phyloP scores from a whole-genome alignment of 805 yeast species.

The Starmerella ratchasimensis region DNA sequence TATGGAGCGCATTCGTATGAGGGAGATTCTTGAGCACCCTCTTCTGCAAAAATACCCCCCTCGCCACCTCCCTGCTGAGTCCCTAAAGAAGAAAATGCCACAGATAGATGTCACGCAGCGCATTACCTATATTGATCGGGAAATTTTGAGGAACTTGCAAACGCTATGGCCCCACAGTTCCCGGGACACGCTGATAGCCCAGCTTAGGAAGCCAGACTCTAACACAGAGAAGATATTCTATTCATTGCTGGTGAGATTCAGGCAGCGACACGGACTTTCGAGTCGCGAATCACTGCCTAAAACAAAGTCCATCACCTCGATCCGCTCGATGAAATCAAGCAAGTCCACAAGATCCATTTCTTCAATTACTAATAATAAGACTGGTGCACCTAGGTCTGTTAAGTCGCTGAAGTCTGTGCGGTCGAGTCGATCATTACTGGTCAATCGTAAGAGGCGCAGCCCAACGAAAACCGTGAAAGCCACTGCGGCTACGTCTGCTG shows the following conservation, averaged over 20 bases:
- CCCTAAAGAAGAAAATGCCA: slow-evolving; percentile 6
- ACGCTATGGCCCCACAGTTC: slow-evolving; percentile 73
- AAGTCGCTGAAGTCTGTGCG: slow-evolving; percentile 11
- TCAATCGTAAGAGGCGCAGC: slow-evolving; percentile 9
- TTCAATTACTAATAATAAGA: slow-evolving; percentile 6
- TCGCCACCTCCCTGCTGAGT: slow-evolving; percentile 18
- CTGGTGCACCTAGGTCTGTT: slow-evolving; percentile 11
- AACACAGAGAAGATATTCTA: slow-evolving; percentile 73
- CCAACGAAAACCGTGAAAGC: slow-evolving; percentile 9
- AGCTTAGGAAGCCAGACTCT: slow-evolving; percentile 41
- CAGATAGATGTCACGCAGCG: slow-evolving; percentile 25
- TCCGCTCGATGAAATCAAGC: slow-evolving; percentile 15
- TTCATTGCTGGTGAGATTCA: slow-evolving; percentile 56
- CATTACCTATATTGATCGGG: slow-evolving; percentile 49
- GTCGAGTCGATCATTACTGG: slow-evolving; percentile 11
- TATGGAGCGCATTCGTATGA: slow-evolving; percentile 58
- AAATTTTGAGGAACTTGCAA: slow-evolving; percentile 60
- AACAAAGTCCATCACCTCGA: slow-evolving; percentile 12
- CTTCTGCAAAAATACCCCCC: slow-evolving; percentile 52
- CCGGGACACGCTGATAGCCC: slow-evolving; percentile 37
- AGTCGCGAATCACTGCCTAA: slow-evolving; percentile 11
- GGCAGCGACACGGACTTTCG: slow-evolving; percentile 42
- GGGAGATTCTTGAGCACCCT: slow-evolving; percentile 69
- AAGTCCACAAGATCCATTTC: slow-evolving; percentile 16
- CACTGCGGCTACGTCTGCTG: slow-evolving; percentile 1